A percentile compares a stretch with the other conserved stretches of the same genome.
Conservation (phyloP, 106 monocot species). For the Xerophyta viscosa region DNA sequence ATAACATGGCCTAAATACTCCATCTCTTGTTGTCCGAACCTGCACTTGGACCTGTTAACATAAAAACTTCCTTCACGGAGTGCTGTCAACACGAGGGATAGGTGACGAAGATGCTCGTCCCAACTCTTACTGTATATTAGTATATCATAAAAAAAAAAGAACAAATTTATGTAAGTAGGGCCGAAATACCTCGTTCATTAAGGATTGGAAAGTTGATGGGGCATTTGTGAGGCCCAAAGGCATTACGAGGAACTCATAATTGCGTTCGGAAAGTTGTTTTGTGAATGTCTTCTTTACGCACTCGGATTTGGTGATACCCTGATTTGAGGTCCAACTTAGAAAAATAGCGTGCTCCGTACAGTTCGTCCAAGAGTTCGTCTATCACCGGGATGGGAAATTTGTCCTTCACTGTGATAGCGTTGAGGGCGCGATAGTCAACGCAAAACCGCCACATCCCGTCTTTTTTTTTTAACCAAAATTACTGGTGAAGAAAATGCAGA, state of each 20-base stretch:
- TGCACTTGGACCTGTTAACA: background rate
- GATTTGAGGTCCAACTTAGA: constrained; percentile 9
- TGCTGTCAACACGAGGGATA: background rate
- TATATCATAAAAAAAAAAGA: constrained; percentile 6
- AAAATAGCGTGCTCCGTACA: background rate
- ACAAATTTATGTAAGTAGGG: background rate
- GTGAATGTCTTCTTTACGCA: background rate
- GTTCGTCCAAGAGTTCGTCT: constrained; percentile 14
- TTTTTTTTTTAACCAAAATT: constrained; percentile 3
- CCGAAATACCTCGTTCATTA: constrained; percentile 1
- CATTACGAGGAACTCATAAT: constrained; percentile 7
- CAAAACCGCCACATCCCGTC: constrained; percentile 3
- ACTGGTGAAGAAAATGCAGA: background rate
- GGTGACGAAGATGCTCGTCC: background rate
- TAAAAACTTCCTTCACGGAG: background rate
- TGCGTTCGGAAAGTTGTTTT: constrained; percentile 5
- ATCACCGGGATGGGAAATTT: constrained; percentile 8
- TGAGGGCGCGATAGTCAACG: constrained; percentile 3
- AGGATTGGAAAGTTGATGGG: background rate
- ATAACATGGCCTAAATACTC: constrained; percentile 2
- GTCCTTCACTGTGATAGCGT: constrained; percentile 3
- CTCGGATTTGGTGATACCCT: constrained; percentile 12
- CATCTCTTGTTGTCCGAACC: background rate
- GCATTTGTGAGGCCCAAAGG: background rate
- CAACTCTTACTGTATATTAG: background rate